Conservation (phyloP, 495 filamentous ascomycete species). For the Podospora conica region DNA sequence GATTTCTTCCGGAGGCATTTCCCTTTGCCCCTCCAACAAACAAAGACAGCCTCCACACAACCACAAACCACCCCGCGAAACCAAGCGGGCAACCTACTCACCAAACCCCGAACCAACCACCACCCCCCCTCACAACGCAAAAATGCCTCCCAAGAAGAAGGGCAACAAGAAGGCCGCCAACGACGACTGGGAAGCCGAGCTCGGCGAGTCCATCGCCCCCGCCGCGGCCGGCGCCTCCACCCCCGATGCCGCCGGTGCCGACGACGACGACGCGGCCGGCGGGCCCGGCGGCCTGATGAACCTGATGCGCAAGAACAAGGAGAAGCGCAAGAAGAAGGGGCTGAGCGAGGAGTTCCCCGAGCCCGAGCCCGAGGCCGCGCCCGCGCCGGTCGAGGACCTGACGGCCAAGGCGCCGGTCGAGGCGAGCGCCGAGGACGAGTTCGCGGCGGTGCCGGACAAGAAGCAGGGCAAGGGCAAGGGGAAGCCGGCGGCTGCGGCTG, state of each 20-base stretch:
- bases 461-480: conserved; percentile 92
- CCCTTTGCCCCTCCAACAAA: background rate
- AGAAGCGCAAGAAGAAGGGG: conserved; percentile 91
- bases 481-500: conserved; percentile 62
- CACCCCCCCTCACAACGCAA: background rate
- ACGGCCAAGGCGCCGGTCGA: conserved; percentile 74
- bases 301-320: conserved; percentile 79
- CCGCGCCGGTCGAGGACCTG: conserved; percentile 43
- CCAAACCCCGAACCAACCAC: background rate
- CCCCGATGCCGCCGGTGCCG: conserved; percentile 36
- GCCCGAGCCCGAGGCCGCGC: conserved; percentile 55
- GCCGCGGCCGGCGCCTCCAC: conserved; percentile 41
- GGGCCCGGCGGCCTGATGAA: conserved; percentile 69
- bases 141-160: conserved; percentile 92
- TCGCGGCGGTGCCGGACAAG: conserved; percentile 71
- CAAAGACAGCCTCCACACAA: background rate
- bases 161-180: conserved; percentile 67
- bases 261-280: conserved; percentile 46
- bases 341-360: conserved; percentile 69
- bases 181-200: conserved; percentile 95
- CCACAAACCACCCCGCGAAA: background rate
- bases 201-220: conserved; percentile 64
- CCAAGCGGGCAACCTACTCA: background rate
- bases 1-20: background rate
- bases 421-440: conserved; percentile 79